Base-by-base conservation (phyloP, 1,284 basidiomycete genomes). In the Rugosomyces carneus region DNA sequence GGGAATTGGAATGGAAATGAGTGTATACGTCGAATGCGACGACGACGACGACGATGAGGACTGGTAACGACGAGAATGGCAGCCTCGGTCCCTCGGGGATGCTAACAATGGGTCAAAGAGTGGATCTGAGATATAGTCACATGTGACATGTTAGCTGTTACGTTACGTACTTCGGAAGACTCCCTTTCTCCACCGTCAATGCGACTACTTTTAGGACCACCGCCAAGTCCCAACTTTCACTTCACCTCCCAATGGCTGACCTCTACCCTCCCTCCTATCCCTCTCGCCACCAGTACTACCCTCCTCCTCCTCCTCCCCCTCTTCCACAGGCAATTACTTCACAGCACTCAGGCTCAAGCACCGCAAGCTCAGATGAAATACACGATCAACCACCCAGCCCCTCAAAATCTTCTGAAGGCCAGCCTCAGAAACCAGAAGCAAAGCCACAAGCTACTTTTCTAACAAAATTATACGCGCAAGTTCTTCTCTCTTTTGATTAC, bases 361-460 rank as follows among this genome's bases (percentile, higher is more conserved):
- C 67, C 54, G 74, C 69, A 53, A 74, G 71, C 53, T 70, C 69
- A 36, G 71, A 79, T 57, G 71, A 78, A 52, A 59, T 62, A 55
- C 68, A 77, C 49, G 72, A 78, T 45, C 66, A 71, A 40, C 69
- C 71, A n/a, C 69, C 69, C 3, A 65, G 67, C 42, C 60, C 71
- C 46, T 52, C 72, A 65, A 71, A 78, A 67, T 65, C 72, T 56
- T 57, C 70, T 47, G 69, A 71, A 44, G 64, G 70, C 51, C 73
- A 75, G 52, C 70, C 75, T 38, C 68, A 67, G 60, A 82, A 81
- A 65, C 60, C 75, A 43, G 80, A 81, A 52, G 64, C 78, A 40
- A 89, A 89, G 72, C 82, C 89, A 0, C 88, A 92, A 70, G 86
- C 89, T 0, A 93, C 90, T 8, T 93, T 93, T 63, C 73, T 93